Percentiles rank a stretch among this genome's conserved stretches.
Evolutionary conservation across 306 rosid genomes (phyloP).

Genomic region (Astragalus glycyphyllos): DNA sequence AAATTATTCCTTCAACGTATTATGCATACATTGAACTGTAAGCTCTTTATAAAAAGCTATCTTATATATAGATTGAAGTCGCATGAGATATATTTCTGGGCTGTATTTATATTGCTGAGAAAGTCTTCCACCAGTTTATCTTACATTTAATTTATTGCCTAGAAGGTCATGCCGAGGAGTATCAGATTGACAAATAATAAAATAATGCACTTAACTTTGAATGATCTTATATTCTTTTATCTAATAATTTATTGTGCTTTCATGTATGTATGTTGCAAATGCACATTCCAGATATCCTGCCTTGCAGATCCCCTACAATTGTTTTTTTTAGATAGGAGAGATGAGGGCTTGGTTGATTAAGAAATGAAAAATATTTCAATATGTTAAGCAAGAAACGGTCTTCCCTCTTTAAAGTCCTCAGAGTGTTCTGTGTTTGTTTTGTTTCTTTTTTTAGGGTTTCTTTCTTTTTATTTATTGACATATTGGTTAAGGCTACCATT

Average conservation of each 20-base stretch:
- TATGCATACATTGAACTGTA: neutral
- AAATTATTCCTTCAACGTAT: constrained; percentile 21
- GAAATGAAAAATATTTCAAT: constrained; percentile 13
- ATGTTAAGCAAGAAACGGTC: neutral
- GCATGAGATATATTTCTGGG: constrained; percentile 6
- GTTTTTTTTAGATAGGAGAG: neutral
- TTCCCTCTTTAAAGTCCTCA: neutral
- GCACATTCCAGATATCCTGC: constrained; percentile 5
- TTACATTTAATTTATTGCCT: constrained; percentile 11
- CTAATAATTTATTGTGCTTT: neutral
- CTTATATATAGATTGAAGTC: constrained; percentile 1
- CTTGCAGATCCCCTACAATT: neutral
- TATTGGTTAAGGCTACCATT: constrained; percentile 13
- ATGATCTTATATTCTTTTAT: constrained; percentile 9
- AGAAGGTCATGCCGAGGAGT: constrained; percentile 3
- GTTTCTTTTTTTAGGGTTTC: neutral
- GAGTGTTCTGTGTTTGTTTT: constrained; percentile 13
- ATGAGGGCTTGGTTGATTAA: constrained; percentile 13
- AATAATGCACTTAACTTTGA: neutral
- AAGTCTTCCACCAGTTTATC: too few species aligned
- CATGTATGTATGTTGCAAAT: constrained; percentile 24
- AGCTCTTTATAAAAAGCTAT: neutral
- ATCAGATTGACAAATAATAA: neutral
- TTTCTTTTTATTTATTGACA: constrained; percentile 3
- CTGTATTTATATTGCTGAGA: constrained; percentile 12